Evolutionary conservation across 257 asterid genomes (phyloP).

Genomic region (Solanum rostratum): DNA sequence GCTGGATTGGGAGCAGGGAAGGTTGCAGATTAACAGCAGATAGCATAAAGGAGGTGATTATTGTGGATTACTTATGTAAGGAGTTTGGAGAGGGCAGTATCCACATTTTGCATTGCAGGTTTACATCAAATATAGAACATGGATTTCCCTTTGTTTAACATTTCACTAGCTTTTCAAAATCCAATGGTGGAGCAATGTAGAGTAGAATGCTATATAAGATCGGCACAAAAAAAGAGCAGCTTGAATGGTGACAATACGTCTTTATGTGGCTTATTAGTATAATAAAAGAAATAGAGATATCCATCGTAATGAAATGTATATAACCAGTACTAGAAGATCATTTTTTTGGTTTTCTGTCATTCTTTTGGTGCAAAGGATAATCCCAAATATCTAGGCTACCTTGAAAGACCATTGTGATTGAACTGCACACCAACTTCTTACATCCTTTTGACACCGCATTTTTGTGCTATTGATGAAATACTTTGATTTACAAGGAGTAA

Average conservation of each 20-base stretch:
- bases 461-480: not conserved
- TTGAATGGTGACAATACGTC: not conserved
- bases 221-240: not conserved
- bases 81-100: not conserved
- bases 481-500: not conserved
- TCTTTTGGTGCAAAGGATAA: not conserved
- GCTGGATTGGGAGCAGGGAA: not conserved
- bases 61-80: not conserved
- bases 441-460: not conserved
- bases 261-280: not conserved
- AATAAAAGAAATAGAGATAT: not conserved
- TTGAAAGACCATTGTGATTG: not conserved
- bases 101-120: not conserved
- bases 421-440: not conserved
- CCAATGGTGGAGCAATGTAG: not conserved
- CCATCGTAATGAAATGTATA: not conserved
- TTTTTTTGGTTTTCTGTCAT: not conserved
- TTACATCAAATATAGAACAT: not conserved
- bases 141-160: not conserved
- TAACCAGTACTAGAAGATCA: not conserved
- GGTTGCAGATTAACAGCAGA: not conserved
- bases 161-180: not conserved
- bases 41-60: not conserved
- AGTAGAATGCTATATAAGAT: not conserved
- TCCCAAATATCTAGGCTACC: not conserved